Evolutionary conservation across 176 grass and related monocot genomes (phyloP).

Genomic region (Ensete glaucum): DNA sequence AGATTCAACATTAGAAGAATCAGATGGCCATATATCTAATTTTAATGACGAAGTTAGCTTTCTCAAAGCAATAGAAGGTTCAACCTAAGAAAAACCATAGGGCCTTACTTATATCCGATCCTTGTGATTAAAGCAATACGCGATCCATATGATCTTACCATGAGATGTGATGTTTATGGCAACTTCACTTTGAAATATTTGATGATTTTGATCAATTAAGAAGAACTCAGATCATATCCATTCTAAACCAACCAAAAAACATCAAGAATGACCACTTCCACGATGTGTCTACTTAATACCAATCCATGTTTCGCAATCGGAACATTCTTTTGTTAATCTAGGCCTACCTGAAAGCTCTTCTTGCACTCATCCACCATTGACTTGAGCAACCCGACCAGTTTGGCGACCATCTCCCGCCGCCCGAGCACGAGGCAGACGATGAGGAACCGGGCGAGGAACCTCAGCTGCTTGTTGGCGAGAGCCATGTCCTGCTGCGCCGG

Average conservation of each 20-base stretch:
- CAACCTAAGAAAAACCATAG: background rate
- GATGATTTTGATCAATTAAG: no score
- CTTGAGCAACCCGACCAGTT: constrained; percentile 38
- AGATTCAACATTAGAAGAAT: background rate
- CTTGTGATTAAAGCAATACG: background rate
- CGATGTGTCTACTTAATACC: background rate
- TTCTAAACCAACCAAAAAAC: no score
- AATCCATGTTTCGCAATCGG: background rate
- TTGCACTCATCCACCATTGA: constrained; percentile 57
- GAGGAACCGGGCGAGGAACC: constrained; percentile 83
- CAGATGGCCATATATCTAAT: background rate
- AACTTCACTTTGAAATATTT: no score
- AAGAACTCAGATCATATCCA: no score
- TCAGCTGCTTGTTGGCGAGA: constrained; percentile 61
- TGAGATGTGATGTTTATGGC: no score
- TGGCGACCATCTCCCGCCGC: constrained; percentile 40
- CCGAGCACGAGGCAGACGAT: constrained; percentile 72
- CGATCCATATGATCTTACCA: no score
- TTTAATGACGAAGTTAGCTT: background rate
- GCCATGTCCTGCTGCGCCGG: constrained; percentile 30
- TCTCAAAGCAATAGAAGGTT: background rate
- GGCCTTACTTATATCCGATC: background rate
- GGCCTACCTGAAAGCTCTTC: constrained; percentile 54
- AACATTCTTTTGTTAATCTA: background rate
- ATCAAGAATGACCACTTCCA: no score